These are phyloP conservation scores for Colletotrichum sp. DNA, from an alignment of 2,329 filamentous ascomycete species.

Conservation along the genomic window DNA sequence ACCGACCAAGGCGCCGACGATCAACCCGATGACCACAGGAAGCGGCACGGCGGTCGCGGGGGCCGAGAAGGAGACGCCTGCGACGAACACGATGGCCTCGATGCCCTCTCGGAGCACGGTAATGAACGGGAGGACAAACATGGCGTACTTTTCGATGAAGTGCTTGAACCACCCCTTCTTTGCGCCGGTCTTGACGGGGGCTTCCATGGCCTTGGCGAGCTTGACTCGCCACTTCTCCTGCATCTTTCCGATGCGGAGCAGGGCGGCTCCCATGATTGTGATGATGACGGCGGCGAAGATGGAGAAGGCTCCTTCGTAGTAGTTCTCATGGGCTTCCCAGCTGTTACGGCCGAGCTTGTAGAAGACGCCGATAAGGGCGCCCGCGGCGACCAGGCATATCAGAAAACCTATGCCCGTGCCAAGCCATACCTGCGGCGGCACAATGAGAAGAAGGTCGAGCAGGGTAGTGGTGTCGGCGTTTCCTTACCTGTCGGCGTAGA, in stretches of 20 bases:
- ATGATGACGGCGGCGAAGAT: slow-evolving; percentile 81
- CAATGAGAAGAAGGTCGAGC: not conserved
- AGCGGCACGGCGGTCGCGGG: slow-evolving; percentile 80
- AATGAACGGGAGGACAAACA: slow-evolving; percentile 87
- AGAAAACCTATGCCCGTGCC: slow-evolving; percentile 64
- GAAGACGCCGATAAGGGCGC: slow-evolving; percentile 71
- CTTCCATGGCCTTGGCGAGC: slow-evolving; percentile 72
- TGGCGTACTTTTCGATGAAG: slow-evolving; percentile 78
- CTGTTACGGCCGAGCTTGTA: slow-evolving; percentile 69
- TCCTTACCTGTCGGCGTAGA: slow-evolving; percentile 64
- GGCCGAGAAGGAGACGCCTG: slow-evolving; percentile 78
- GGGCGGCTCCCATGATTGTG: slow-evolving; percentile 78
- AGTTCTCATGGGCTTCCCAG: slow-evolving; percentile 72
- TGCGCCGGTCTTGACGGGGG: slow-evolving; percentile 48
- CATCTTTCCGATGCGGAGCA: slow-evolving; percentile 82
- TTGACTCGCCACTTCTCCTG: slow-evolving; percentile 89
- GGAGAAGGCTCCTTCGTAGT: slow-evolving; percentile 82
- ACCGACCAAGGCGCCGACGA: slow-evolving; percentile 70
- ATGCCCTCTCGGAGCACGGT: slow-evolving; percentile 87
- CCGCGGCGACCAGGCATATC: slow-evolving; percentile 67
- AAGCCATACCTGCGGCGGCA: slow-evolving; percentile 57
- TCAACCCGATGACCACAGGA: slow-evolving; percentile 74
- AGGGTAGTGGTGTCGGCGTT: not conserved
- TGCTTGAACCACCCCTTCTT: slow-evolving; percentile 57
- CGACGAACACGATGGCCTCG: slow-evolving; percentile 86